phyloP scores from a whole-genome alignment of 2,329 filamentous ascomycete species.

The Penicillium capsulatum region DNA sequence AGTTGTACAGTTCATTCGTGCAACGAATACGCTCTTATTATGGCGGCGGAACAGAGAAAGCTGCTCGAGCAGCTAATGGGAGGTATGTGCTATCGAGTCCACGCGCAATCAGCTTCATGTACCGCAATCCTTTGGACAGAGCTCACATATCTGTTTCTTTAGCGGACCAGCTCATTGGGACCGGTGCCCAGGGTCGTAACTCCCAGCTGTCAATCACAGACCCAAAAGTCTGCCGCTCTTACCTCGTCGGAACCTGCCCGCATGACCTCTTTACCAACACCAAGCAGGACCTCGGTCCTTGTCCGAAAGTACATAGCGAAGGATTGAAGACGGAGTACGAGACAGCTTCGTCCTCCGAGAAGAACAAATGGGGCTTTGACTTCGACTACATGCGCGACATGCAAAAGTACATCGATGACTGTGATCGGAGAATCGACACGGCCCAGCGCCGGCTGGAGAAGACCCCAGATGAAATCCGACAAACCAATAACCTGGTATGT shows the following conservation, averaged over 20 bases:
- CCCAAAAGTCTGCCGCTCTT: slow-evolving; percentile 90
- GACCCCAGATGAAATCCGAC: slow-evolving; percentile 93
- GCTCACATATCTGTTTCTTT: slow-evolving; percentile 26
- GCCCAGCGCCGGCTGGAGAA: slow-evolving; percentile 91
- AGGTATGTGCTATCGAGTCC: slow-evolving; percentile 31
- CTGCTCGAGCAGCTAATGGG: slow-evolving; percentile 91
- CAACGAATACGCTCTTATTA: slow-evolving; percentile 38
- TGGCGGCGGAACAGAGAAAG: slow-evolving; percentile 97
- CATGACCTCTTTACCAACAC: slow-evolving; percentile 99
- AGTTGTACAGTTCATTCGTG: slow-evolving; percentile 3
- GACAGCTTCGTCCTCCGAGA: slow-evolving; percentile 64
- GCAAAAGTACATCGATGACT: slow-evolving; percentile 94
- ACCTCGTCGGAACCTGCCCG: slow-evolving; percentile 87
- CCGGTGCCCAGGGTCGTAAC: slow-evolving; percentile 66
- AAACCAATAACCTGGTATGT: slow-evolving; percentile 76
- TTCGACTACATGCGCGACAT: slow-evolving; percentile 96
- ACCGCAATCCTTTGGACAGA: slow-evolving; percentile 6
- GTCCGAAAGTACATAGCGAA: slow-evolving; percentile 83
- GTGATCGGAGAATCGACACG: slow-evolving; percentile 86
- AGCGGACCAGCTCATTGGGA: slow-evolving; percentile 70
- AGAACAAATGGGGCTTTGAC: slow-evolving; percentile 80
- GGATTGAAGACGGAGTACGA: slow-evolving; percentile 87
- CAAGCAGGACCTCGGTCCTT: slow-evolving; percentile 91
- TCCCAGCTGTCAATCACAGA: slow-evolving; percentile 85
- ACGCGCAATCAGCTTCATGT: too few species aligned